Evolutionary conservation across 2,329 filamentous ascomycete species (phyloP), one percentile per base, ranked within the genome.

Genomic region (Diaporthe nobilis): DNA sequence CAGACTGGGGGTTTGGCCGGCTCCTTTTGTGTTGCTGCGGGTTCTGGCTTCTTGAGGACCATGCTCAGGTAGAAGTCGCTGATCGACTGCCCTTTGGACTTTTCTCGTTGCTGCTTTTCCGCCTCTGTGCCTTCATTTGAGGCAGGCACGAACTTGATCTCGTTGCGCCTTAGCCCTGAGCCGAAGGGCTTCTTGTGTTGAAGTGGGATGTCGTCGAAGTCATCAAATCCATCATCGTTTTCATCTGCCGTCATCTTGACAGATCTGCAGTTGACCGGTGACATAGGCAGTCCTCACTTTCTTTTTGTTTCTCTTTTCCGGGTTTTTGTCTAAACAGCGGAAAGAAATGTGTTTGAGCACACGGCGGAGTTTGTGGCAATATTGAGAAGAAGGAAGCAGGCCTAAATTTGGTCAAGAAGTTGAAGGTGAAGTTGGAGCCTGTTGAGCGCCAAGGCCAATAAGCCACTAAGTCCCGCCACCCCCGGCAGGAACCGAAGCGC

Each of bases 31-130:
- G 22, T 71, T 28, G 4, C n/a, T 63, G 71, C 53, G 65, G 77
- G 15, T 25, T 78, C 31, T 42, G 75, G 37, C 20, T 82, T 79
- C 51, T 87, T 86, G n/a, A 94, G 85, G 28, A 95, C 93, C 75
- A 95, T 88, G 76, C 88, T 90, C 37, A 94, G 88, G 79, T 95
- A 95, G 61, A 91, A 84, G 74, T 94, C 91, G 1, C 90, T 87
- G 47, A 90, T 82, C 9, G 84, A 83, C 39, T 82, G 22, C 39
- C 74, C 34, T 79, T 74, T 60, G 78, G 74, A 47, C 28, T 73
- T 76, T 42, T 15, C 76, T 72, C 65, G 34, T 67, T 31, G 49
- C 25, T 71, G 34, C 20, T 55, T 77, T 20, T 80, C 81, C 2
- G 82, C 79, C 12, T 79, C 81, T 20, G 81, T 75, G 15, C 85